Base-by-base conservation (phyloP, 176 grass and related monocot species). In the Alopecurus myosuroides region DNA sequence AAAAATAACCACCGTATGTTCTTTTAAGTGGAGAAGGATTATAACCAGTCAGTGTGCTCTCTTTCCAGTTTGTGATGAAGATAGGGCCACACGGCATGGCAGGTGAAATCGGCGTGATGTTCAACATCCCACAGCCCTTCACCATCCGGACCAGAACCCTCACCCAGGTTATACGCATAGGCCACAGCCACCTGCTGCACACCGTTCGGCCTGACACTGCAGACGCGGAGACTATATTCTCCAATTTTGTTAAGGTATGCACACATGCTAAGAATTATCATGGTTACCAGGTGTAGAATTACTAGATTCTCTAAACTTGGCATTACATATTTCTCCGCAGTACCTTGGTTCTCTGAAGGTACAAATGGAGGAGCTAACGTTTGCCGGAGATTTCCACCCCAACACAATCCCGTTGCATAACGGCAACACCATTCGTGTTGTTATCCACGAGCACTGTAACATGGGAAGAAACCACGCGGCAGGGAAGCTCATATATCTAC, bases 71-170 rank as follows among this genome's bases (percentile, higher is more conserved):
- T 74, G 34, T 88, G 23, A 71, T 20, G 58, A 88, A 22, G 48
- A 22, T 39, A 17, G 88, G 88, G 35, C 70, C 92, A 14, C 80
- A 29, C 18, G 83, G 87, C 74, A 77, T 94, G 92, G 83, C 77
- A 11, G 92, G 92, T 37, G 92, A 94, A 9, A 70, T 91, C 2
- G 89, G 86, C 13, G 92, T 91, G 50, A 71, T 94, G 33, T n/a
- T 94, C 35, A 76, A 88, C 82, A 83, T 81, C 44, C 92, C 92
- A 7, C 92, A 90, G 61, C 92, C 92, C 1, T 90, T 94, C 61
- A 88, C 88, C 25, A 65, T 90, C 42, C 78, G 92, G 7, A 81
- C 74, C 85, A 83, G 64, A 61, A 71, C 35, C 22, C 76, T 94
- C 53, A 77, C 86, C 6, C 75, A 94, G 70, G 82, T 83, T 0